Conservation (phyloP, 345 rosid species). For the Syzygium aqueum region DNA sequence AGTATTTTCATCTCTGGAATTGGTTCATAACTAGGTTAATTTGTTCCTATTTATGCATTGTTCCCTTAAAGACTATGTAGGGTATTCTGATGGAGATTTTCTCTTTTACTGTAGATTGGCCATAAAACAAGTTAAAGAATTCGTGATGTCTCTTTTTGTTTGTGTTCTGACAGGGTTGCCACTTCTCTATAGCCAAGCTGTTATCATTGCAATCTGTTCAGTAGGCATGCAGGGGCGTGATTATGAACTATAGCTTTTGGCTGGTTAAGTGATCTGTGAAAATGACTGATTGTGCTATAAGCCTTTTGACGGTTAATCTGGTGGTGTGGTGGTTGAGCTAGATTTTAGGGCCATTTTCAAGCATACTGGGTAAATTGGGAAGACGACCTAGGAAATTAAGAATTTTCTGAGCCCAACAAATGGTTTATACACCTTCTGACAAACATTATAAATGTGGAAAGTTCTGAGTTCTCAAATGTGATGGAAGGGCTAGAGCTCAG, state of each 20-base stretch:
- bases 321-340: neutral
- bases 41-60: neutral
- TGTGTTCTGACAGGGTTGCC: neutral
- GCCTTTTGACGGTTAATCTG: neutral
- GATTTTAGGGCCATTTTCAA: neutral
- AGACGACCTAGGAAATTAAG: neutral
- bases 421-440: neutral
- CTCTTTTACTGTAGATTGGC: neutral
- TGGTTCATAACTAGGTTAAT: neutral
- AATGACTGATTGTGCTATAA: rapidly evolving
- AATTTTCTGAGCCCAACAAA: neutral
- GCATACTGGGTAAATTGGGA: neutral
- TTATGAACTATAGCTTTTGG: neutral
- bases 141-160: neutral
- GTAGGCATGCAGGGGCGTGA: neutral
- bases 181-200: neutral
- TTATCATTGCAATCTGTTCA: neutral
- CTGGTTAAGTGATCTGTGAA: neutral
- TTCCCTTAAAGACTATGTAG: neutral
- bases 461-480: neutral
- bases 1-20: neutral
- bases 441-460: neutral
- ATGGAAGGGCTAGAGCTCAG: neutral
- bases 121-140: neutral
- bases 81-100: neutral